phyloP scores from a whole-genome alignment of 140 eudicot species.

The Stevia rebaudiana region DNA sequence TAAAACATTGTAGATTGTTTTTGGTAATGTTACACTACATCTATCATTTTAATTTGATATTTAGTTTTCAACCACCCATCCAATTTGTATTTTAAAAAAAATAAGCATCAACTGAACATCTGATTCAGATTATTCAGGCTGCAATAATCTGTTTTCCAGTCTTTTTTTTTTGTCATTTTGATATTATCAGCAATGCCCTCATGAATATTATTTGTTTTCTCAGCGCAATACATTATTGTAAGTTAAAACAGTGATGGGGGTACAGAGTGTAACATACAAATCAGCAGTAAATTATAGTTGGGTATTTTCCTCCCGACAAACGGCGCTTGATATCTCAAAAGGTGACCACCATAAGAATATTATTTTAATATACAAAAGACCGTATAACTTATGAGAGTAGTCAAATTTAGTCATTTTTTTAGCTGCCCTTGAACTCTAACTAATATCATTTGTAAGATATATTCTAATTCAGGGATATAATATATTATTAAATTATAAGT shows the following conservation, averaged over 20 bases:
- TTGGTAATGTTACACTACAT: no score
- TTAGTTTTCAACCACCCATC: no score
- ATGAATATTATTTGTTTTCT: neutral
- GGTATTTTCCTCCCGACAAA: neutral
- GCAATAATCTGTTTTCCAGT: neutral
- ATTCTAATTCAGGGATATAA: no score
- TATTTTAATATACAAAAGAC: neutral
- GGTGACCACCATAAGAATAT: conserved; percentile 2
- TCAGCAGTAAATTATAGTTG: conserved; percentile 7
- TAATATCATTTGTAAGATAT: neutral
- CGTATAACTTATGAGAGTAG: conserved; percentile 9
- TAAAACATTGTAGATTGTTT: no score
- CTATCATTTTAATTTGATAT: no score
- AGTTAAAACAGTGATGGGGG: conserved; percentile 9
- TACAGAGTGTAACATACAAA: conserved; percentile 16
- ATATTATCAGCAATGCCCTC: neutral
- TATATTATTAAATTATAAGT: no score
- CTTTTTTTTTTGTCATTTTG: neutral
- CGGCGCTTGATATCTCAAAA: conserved; percentile 1
- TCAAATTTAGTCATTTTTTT: conserved; percentile 7
- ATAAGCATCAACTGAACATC: neutral
- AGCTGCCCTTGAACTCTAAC: neutral
- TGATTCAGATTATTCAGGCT: neutral
- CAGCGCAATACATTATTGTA: conserved; percentile 2
- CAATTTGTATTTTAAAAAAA: no score